Percentiles rank a stretch among this genome's conserved stretches.
phyloP scores from a whole-genome alignment of 306 rosid species.

The Trifolium subterraneum region DNA sequence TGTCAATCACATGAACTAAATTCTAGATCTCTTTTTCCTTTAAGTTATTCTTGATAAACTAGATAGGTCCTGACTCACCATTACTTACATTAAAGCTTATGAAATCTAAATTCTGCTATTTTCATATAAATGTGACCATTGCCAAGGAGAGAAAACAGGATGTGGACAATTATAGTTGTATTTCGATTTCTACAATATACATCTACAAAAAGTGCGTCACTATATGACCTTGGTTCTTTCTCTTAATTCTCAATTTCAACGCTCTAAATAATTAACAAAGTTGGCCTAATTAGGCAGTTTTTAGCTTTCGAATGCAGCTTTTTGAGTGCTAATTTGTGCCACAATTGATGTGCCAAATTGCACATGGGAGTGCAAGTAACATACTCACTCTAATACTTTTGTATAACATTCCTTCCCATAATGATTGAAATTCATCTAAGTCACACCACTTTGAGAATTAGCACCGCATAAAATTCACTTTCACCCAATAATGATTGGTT shows the following conservation, averaged over 20 bases:
- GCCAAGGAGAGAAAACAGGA: slow-evolving; percentile 22
- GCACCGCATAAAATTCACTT: not conserved
- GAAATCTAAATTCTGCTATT: slow-evolving; percentile 20
- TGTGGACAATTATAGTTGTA: not conserved
- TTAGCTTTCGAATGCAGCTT: not conserved
- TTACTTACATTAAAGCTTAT: not conserved
- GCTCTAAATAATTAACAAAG: not conserved
- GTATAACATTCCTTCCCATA: not conserved
- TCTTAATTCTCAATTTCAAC: not conserved
- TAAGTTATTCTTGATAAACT: not conserved
- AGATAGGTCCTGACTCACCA: not conserved
- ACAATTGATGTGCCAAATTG: not conserved
- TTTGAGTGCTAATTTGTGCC: too few relatives aligned
- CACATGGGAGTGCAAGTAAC: too few relatives aligned
- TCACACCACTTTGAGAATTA: not conserved
- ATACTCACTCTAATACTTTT: not conserved
- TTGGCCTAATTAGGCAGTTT: not conserved
- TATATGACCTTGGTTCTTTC: not conserved
- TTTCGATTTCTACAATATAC: not conserved
- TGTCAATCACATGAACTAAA: not conserved
- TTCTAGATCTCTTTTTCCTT: not conserved
- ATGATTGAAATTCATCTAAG: not conserved
- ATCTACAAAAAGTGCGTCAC: not conserved
- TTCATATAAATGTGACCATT: slow-evolving; percentile 2
- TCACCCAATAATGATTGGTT: not conserved